Percentiles rank a stretch among this genome's conserved stretches.
Evolutionary conservation across 2,329 filamentous ascomycete species (phyloP).

Genomic region (Fonsecaea pugnacius): DNA sequence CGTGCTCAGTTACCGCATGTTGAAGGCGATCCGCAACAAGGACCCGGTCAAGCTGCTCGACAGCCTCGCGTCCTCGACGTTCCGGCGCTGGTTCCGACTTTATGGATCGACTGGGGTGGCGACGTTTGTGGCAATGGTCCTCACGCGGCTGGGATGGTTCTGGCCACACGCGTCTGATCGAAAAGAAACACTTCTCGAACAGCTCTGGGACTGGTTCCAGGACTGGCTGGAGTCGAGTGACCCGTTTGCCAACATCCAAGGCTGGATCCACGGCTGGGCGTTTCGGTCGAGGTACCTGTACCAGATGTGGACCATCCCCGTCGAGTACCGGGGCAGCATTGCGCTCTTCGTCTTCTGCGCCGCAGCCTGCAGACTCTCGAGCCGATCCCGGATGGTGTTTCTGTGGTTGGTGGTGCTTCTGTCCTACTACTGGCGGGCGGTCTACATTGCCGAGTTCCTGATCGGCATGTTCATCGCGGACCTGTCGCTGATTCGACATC

Average conservation of each 20-base stretch:
- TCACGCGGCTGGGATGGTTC: slow-evolving; percentile 47
- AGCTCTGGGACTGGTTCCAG: slow-evolving; percentile 28
- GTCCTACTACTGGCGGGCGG: slow-evolving; percentile 39
- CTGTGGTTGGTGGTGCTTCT: slow-evolving; percentile 18
- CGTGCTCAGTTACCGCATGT: slow-evolving; percentile 50
- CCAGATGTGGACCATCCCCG: slow-evolving; percentile 46
- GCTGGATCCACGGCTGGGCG: slow-evolving; percentile 42
- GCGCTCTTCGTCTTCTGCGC: slow-evolving; percentile 32
- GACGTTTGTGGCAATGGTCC: slow-evolving; percentile 47
- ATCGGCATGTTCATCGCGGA: slow-evolving; percentile 46
- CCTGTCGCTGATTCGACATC: slow-evolving; percentile 44
- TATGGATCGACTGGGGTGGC: slow-evolving; percentile 50
- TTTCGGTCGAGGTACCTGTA: slow-evolving; percentile 45
- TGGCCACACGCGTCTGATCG: slow-evolving; percentile 40
- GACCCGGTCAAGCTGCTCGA: slow-evolving; percentile 42
- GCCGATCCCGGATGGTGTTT: slow-evolving; percentile 15
- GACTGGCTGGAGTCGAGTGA: slow-evolving; percentile 40
- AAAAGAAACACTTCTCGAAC: slow-evolving; percentile 21
- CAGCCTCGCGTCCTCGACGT: slow-evolving; percentile 48
- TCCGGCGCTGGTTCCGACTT: slow-evolving; percentile 51
- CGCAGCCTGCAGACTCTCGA: slow-evolving; percentile 23
- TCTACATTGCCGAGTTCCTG: slow-evolving; percentile 47
- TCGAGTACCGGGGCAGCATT: slow-evolving; percentile 40
- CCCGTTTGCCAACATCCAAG: slow-evolving; percentile 40
- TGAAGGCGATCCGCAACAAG: slow-evolving; percentile 46